Conservation (phyloP, 768 basidiomycete genomes). For the Russula sp. region DNA sequence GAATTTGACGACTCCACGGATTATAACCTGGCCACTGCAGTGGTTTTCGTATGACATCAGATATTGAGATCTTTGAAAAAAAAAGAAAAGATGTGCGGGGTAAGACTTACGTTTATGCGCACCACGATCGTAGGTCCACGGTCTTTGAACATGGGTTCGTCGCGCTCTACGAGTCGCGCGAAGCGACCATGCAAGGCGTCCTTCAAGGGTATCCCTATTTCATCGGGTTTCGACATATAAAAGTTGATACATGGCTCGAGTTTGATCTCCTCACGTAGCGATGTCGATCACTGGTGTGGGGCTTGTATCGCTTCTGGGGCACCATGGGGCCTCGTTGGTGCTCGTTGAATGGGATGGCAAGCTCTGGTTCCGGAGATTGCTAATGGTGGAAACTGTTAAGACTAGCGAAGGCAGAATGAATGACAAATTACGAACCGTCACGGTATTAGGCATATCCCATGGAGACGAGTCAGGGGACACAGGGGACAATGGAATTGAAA, state of each 20-base stretch:
- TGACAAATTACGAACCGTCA: constrained; percentile 1
- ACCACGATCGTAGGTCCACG: constrained; percentile 80
- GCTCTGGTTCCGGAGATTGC: no score
- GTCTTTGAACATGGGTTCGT: constrained; percentile 64
- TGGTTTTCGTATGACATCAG: constrained; percentile 16
- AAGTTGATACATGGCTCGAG: constrained; percentile 67
- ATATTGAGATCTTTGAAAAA: constrained; percentile 14
- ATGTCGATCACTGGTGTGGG: constrained; percentile 72
- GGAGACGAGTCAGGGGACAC: no score
- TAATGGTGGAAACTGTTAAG: not conserved
- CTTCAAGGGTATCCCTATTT: constrained; percentile 58
- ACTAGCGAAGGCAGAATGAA: not conserved
- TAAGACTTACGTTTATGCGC: constrained; percentile 57
- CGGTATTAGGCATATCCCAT: no score
- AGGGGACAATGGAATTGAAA: no score
- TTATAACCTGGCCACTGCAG: constrained; percentile 86
- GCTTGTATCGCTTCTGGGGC: constrained; percentile 70
- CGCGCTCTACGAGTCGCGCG: constrained; percentile 52
- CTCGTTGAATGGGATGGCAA: constrained; percentile 19
- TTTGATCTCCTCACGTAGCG: constrained; percentile 67
- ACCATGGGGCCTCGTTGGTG: constrained; percentile 44
- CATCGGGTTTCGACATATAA: constrained; percentile 48
- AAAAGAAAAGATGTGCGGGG: constrained; percentile 19
- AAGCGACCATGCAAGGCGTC: constrained; percentile 65
- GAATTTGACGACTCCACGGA: constrained; percentile 77